Conservation (phyloP, 805 yeast genomes). For the Cyberlindnera maritima region DNA sequence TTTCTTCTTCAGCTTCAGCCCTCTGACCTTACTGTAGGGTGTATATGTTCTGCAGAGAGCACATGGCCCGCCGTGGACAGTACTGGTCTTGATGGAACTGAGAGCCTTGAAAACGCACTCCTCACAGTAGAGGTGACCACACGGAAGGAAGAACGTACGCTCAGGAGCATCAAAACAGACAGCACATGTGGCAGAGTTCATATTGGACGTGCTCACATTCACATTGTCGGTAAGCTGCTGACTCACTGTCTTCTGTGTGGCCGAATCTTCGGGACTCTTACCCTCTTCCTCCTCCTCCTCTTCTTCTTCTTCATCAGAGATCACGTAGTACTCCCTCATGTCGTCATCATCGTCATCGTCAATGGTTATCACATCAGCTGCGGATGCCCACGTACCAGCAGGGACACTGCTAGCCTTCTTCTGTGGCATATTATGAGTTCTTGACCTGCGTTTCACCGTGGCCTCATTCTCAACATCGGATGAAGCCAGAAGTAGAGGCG, state of each 20-base stretch:
- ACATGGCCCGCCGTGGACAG: constrained; percentile 36
- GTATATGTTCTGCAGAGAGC: constrained; percentile 41
- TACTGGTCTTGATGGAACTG: constrained; percentile 33
- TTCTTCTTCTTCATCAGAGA: constrained; percentile 22
- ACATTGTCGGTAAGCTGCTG: constrained; percentile 28
- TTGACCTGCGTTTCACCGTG: neutral
- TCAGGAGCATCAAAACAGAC: constrained; percentile 55
- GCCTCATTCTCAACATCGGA: constrained; percentile 12
- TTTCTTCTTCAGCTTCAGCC: constrained; percentile 34
- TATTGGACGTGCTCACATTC: constrained; percentile 12
- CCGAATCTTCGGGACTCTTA: neutral
- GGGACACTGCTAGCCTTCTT: neutral
- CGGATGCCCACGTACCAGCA: neutral
- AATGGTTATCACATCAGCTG: constrained; percentile 7
- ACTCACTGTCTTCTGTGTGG: constrained; percentile 32
- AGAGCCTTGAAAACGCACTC: constrained; percentile 49
- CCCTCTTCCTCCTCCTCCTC: constrained; percentile 13
- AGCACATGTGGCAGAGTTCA: constrained; percentile 38
- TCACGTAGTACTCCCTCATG: constrained; percentile 17
- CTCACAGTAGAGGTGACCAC: constrained; percentile 58
- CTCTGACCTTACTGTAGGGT: constrained; percentile 29
- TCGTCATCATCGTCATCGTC: constrained; percentile 21
- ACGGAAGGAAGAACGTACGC: constrained; percentile 45
- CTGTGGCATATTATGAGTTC: neutral
- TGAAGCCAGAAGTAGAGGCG: constrained; percentile 20